A percentile compares a stretch with the other conserved stretches of the same genome.
Evolutionary conservation across 352 stramenopile genomes (phyloP).

Genomic region (Pythium sukuiense): DNA sequence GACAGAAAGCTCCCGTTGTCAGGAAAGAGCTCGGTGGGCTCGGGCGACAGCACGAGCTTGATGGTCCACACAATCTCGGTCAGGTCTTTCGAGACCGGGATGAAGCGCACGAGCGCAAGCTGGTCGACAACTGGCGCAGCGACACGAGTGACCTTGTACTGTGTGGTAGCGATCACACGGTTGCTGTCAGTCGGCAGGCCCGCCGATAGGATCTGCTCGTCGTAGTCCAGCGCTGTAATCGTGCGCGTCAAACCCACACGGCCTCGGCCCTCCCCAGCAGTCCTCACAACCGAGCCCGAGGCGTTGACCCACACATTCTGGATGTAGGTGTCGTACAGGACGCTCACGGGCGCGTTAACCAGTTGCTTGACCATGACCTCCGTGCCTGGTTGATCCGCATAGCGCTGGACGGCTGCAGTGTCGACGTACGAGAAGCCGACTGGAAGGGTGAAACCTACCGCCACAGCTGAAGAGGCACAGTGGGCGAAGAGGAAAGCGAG

Average conservation of each 20-base stretch:
- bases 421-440: not conserved
- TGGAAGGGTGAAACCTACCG: not conserved
- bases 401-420: not conserved
- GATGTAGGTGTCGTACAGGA: not conserved
- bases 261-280: not conserved
- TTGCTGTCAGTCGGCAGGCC: not conserved
- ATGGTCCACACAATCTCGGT: not conserved
- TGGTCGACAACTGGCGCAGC: not conserved
- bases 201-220: not conserved
- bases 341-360: not conserved
- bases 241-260: not conserved
- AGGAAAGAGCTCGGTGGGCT: not conserved
- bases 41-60: not conserved
- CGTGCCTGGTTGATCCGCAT: not conserved
- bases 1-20: not conserved
- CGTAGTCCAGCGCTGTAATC: not conserved
- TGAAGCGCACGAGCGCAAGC: not conserved
- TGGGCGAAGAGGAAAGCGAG: not conserved
- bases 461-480: not conserved
- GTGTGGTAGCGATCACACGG: not conserved
- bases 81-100: not conserved
- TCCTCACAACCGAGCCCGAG: not conserved
- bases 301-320: not conserved
- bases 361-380: not conserved
- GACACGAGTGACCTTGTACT: not conserved